These are phyloP conservation scores for Cucurbita argyrosperma DNA, from an alignment of 306 rosid species.

Conservation along the genomic window DNA sequence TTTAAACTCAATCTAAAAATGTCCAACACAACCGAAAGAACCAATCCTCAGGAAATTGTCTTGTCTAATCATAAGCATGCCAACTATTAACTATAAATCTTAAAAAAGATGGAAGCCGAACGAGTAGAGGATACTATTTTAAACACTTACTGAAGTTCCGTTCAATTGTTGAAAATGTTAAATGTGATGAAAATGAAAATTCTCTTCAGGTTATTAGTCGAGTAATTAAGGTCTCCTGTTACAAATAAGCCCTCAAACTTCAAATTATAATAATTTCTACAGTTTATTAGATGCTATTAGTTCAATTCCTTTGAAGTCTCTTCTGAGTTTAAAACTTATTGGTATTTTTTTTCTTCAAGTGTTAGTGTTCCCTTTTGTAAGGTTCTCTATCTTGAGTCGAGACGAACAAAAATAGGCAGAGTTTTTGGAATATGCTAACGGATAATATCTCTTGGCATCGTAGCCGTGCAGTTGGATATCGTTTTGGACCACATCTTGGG, in stretches of 20 bases:
- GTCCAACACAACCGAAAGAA: too few relatives aligned
- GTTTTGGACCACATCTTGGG: slow-evolving; percentile 86
- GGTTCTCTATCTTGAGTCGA: not conserved
- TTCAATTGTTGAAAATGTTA: not conserved
- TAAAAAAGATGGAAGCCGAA: not conserved
- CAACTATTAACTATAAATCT: too few relatives aligned
- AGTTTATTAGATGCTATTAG: not conserved
- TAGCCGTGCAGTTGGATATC: slow-evolving; percentile 98
- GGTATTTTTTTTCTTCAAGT: not conserved
- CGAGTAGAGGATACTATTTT: not conserved
- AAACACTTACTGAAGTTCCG: not conserved
- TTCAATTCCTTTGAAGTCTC: not conserved
- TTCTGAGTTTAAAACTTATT: not conserved
- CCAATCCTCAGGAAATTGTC: too few relatives aligned
- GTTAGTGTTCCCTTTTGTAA: not conserved
- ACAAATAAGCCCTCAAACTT: not conserved
- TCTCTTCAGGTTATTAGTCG: not conserved
- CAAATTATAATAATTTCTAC: not conserved
- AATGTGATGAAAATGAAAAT: not conserved
- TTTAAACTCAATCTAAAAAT: too few relatives aligned
- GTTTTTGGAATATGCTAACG: not conserved
- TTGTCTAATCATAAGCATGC: too few relatives aligned
- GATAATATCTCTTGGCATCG: slow-evolving; percentile 15
- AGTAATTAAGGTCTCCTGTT: not conserved
- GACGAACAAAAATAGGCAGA: not conserved